A percentile compares a stretch with the other conserved stretches of the same genome.
These are phyloP conservation scores for Cutaneotrichosporon sp. DNA, from an alignment of 1,284 basidiomycete species.

Conservation along the genomic window DNA sequence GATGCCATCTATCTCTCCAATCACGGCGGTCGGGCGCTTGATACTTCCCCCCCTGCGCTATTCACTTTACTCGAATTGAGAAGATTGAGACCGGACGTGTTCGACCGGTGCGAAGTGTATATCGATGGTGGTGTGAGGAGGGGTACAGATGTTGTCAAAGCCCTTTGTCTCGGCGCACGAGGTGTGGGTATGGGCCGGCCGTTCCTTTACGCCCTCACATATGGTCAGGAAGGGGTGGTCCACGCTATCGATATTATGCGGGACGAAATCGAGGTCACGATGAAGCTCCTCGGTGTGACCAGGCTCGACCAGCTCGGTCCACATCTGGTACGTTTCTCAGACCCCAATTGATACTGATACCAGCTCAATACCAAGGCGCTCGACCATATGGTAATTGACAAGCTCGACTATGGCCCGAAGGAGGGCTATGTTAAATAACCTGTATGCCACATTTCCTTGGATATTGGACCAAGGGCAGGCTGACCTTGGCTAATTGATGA, in stretches of 20 bases:
- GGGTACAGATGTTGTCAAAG: conserved; percentile 56
- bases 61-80: conserved; percentile 54
- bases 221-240: conserved; percentile 53
- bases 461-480: too few species aligned
- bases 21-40: conserved; percentile 42
- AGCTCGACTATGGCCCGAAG: conserved; percentile 30
- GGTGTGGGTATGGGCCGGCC: conserved; percentile 55
- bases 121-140: conserved; percentile 56
- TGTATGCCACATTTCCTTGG: too few species aligned
- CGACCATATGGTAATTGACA: conserved; percentile 31
- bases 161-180: conserved; percentile 56
- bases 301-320: conserved; percentile 57
- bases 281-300: conserved; percentile 76
- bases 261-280: conserved; percentile 65
- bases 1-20: conserved; percentile 55
- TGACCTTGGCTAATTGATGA: too few species aligned
- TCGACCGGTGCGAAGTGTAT: conserved; percentile 51
- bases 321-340: conserved; percentile 38
- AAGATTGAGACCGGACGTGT: conserved; percentile 50
- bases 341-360: neutral
- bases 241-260: conserved; percentile 50
- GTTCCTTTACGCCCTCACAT: conserved; percentile 52
- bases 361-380: conserved; percentile 43
- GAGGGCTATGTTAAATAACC: conserved; percentile 10
- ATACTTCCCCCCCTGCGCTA: conserved; percentile 52